Evolutionary conservation across 495 filamentous ascomycete genomes (phyloP).

Genomic region (Aspergillus sclerotiicarbonarius): DNA sequence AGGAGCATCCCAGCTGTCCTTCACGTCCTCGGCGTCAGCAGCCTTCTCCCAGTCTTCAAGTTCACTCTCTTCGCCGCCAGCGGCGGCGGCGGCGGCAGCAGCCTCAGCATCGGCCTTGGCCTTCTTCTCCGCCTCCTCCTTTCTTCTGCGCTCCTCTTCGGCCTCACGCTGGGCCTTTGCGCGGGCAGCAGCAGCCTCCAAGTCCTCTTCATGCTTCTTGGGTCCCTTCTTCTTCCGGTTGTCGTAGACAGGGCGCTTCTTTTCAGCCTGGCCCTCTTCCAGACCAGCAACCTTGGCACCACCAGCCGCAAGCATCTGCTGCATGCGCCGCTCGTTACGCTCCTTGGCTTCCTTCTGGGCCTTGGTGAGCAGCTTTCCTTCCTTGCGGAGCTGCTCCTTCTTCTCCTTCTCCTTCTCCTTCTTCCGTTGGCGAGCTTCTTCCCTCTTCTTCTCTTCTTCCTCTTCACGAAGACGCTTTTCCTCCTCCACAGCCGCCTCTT

Average conservation of each 20-base stretch:
- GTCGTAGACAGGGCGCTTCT: slow-evolving; percentile 73
- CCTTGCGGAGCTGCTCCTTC: slow-evolving; percentile 91
- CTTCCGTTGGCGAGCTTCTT: slow-evolving; percentile 72
- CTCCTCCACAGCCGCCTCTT: slow-evolving; percentile 67
- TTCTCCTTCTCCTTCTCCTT: slow-evolving; percentile 96
- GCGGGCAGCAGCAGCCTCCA: slow-evolving; percentile 61
- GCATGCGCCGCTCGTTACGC: slow-evolving; percentile 77
- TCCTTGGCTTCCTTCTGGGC: slow-evolving; percentile 86
- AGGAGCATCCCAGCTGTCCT: slow-evolving; percentile 93
- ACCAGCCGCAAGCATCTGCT: slow-evolving; percentile 92
- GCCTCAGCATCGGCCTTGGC: slow-evolving; percentile 58
- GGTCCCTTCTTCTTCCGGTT: slow-evolving; percentile 73
- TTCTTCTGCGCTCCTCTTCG: slow-evolving; percentile 67
- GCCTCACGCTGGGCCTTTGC: slow-evolving; percentile 61
- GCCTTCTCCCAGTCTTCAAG: slow-evolving; percentile 89
- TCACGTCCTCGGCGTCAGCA: slow-evolving; percentile 75
- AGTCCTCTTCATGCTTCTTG: slow-evolving; percentile 70
- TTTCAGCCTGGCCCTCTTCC: slow-evolving; percentile 59
- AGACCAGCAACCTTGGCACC: slow-evolving; percentile 72
- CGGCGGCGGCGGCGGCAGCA: slow-evolving; percentile 56
- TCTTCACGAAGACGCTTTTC: slow-evolving; percentile 65
- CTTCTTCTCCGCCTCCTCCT: slow-evolving; percentile 62
- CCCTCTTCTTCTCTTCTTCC: slow-evolving; percentile 72
- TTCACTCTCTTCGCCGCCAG: slow-evolving; percentile 56
- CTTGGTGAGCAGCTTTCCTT: slow-evolving; percentile 93